Percentiles rank a stretch among this genome's conserved stretches.
Conservation (phyloP, 331 rosid species). For the Ulmus americana region DNA sequence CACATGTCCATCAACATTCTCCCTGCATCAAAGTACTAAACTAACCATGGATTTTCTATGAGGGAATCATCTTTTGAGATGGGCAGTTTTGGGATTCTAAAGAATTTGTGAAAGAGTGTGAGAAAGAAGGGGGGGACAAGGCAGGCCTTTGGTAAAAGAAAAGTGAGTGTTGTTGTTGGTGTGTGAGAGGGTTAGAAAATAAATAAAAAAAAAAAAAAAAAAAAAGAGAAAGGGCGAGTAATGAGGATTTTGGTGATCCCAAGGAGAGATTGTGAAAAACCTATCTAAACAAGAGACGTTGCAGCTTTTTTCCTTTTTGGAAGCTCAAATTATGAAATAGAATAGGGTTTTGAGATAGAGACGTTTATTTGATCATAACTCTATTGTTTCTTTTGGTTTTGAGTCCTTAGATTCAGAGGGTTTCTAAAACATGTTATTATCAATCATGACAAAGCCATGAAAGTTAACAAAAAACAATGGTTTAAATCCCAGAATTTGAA, state of each 20-base stretch:
- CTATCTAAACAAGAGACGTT: conserved; percentile 6
- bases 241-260: conserved; percentile 61
- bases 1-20: conserved; percentile 20
- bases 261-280: conserved; percentile 32
- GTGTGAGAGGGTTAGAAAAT: conserved; percentile 21
- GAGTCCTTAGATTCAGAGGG: neutral
- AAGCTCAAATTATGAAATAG: conserved; percentile 4
- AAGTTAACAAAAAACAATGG: neutral
- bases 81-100: conserved; percentile 26
- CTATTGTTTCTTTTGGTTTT: conserved; percentile 4
- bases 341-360: neutral
- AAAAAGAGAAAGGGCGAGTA: conserved; percentile 33
- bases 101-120: neutral
- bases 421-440: neutral
- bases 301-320: conserved; percentile 39
- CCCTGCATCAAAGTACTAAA: conserved; percentile 19
- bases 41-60: conserved; percentile 7
- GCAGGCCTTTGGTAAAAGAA: conserved; percentile 70
- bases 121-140: conserved; percentile 27
- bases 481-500: neutral
- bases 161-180: conserved; percentile 21
- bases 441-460: neutral
- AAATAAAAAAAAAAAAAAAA: conserved; percentile 27
- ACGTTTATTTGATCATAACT: conserved; percentile 5
- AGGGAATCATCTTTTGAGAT: conserved; percentile 15